Base-by-base conservation (phyloP, 305 asterid genomes). In the Fraxinus paxiana region DNA sequence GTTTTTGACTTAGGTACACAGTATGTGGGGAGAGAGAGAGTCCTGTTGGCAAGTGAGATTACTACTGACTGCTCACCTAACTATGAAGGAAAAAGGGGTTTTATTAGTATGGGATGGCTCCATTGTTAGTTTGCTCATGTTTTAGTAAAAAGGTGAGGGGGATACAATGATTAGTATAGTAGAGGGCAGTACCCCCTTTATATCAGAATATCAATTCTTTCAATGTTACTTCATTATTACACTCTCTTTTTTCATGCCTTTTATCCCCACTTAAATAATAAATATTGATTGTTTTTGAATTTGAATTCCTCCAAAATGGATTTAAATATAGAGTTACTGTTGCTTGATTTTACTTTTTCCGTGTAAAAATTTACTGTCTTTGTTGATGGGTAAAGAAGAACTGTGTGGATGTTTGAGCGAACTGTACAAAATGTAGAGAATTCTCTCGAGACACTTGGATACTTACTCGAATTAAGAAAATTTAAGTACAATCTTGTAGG, bases 11-110 rank as follows among this genome's bases (percentile, higher is more conserved):
- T 81, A 75, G 87, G 72, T 77, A 73, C 81, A 31, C 1, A 46
- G 48, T 28, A 80, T 74, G 67, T 81, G 84, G 78, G 82, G 77
- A 13, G 81, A 76, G 79, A 81, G 81, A 81, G 26, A 41, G 72
- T 65, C 74, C 51, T 84, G 85, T 79, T 78, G 82, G 81, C 79
- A 69, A 76, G 78, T 71, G 80, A 38, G 73, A 85, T 54, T 65
- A 79, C 83, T 77, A 77, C 56, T 83, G 90, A 89, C 91, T 79
- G 79, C 90, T 88, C 85, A 89, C 92, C 92, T 84, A 84, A 86
- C 93, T 65, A 48, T 46, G 59, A 78, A 83, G 46, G 75, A 56
- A 83, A 77, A 83, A 28, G 30, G 1, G 30, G 30, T 28, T 28
- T 28, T 28, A 28, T 28, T 1, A 28, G 30, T 28, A 81, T 85